Base-by-base conservation (phyloP, 306 rosid species). In the Begonia fuchsioides region DNA sequence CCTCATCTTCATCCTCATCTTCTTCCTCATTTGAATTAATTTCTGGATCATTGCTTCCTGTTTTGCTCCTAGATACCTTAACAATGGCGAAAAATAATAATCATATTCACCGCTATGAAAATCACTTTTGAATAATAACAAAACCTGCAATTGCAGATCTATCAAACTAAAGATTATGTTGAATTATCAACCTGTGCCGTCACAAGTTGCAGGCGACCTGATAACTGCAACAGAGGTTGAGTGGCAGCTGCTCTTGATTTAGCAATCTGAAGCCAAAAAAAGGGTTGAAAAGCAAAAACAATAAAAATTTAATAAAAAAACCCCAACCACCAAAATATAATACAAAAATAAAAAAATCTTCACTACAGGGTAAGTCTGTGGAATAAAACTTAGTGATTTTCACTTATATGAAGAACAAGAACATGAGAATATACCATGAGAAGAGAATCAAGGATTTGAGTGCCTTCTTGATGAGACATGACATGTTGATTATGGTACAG, bases 131-230 rank as follows among this genome's bases (percentile, higher is more conserved):
- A 48, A 18, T 12, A 14, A n/a, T n/a, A n/a, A n/a, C n/a, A n/a
- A 10, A 56, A 17, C 19, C 2, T 47, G 12, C 17, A 38, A 26
- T 48, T 32, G 15, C 15, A 40, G 13, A 47, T 9, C 16, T 16
- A 43, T 8, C 16, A 3, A 7, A 12, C 17, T 46, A 50, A 12
- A 50, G 11, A 60, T 39, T 32, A 44, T 59, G 50, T 52, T 54
- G 55, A 41, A 44, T 44, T 41, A 18, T 43, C 56, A 54, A 90
- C 97, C 93, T 85, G 94, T 58, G 94, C 72, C 62, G 71, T 68
- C 64, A 81, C 64, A 57, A 90, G 76, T 68, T 85, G 92, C 69
- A 90, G 71, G 19, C 95, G 92, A 48, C 97, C 95, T 2, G 87
- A 90, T 56, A 85, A 55, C 53, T 72, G 95, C 57, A 90, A 62